Base-by-base conservation (phyloP, 306 rosid species). In the Lathyrus sativus region DNA sequence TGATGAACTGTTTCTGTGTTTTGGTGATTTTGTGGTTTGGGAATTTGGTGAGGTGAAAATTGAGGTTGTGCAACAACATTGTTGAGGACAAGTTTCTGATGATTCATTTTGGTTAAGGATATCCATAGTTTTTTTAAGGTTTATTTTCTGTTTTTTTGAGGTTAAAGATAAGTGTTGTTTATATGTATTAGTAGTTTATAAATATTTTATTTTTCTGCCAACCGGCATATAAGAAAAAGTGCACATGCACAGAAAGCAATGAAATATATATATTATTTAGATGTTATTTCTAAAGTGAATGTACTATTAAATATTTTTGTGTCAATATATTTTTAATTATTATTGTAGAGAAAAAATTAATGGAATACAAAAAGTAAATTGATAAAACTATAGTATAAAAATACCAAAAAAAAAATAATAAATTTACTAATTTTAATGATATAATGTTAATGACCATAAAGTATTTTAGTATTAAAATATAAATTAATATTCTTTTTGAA, bases 61-160 rank as follows among this genome's bases (percentile, higher is more conserved):
- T 11, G 87, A 76, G 35, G 74, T 46, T 68, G 83, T 83, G 73
- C 91, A 93, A 78, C 98, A 93, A 53, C 84, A 81, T 26, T 75
- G 81, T 17, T 75, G 79, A 18, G 83, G 62, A 51, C 85, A 86
- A 64, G 76, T 71, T 68, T 77, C 73, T 2, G 90, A 65, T 72
- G 74, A 65, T 65, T 85, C 90, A 35, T 74, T 80, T 70, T 67
- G 83, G 68, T 82, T 71, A 64, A 82, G 81, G 70, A 74, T 59
- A 38, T 67, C 78, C 98, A 88, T 90, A 17, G 62, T 78, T 49
- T 79, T 49, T 50, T 29, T 22, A 7, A 35, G 9, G 39, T 33
- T 19, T 28, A 15, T 28, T 61, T 41, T 53, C 9, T 12, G 11
- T 8, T 55, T 63, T 17, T 17, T 6, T 37, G 9, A 26, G 28